phyloP scores from a whole-genome alignment of 495 filamentous ascomycete species.

The Lepidopterella palustris region DNA sequence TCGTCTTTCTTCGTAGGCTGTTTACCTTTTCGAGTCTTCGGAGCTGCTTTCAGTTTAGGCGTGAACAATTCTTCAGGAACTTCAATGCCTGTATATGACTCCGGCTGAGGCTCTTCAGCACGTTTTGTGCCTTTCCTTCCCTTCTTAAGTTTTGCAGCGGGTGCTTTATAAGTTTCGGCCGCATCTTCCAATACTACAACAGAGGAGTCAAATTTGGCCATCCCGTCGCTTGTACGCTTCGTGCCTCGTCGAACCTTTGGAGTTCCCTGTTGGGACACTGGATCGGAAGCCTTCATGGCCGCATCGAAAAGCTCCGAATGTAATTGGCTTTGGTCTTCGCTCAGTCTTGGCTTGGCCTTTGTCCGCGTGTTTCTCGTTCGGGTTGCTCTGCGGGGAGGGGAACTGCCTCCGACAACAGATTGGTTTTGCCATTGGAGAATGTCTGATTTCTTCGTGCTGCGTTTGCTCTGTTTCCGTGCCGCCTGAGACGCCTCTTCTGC shows the following conservation, averaged over 20 bases:
- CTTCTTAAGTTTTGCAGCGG: slow-evolving; percentile 16
- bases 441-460: slow-evolving; percentile 7
- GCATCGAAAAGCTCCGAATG: slow-evolving; percentile 6
- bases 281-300: not conserved
- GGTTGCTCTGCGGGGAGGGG: slow-evolving; percentile 3
- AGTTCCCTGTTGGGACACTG: not conserved
- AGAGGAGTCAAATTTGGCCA: slow-evolving; percentile 11
- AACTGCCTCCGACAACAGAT: not conserved
- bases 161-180: slow-evolving; percentile 6
- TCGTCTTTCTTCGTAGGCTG: slow-evolving; percentile 16
- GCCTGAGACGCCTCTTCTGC: not conserved
- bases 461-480: slow-evolving; percentile 6
- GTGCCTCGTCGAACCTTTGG: slow-evolving; percentile 14
- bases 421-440: not conserved
- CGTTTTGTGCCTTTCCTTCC: slow-evolving; percentile 18
- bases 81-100: not conserved
- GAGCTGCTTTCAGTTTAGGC: slow-evolving; percentile 15
- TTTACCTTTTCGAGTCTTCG: slow-evolving; percentile 15
- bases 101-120: slow-evolving; percentile 1
- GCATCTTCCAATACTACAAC: slow-evolving; percentile 9
- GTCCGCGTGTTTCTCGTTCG: slow-evolving; percentile 3
- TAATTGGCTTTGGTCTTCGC: slow-evolving; percentile 15
- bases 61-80: not conserved
- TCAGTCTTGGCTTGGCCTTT: slow-evolving; percentile 4
- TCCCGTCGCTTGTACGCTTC: slow-evolving; percentile 27